Percentiles rank a stretch among this genome's conserved stretches.
These are phyloP conservation scores for Vicia villosa DNA, from an alignment of 306 rosid species.

Conservation along the genomic window DNA sequence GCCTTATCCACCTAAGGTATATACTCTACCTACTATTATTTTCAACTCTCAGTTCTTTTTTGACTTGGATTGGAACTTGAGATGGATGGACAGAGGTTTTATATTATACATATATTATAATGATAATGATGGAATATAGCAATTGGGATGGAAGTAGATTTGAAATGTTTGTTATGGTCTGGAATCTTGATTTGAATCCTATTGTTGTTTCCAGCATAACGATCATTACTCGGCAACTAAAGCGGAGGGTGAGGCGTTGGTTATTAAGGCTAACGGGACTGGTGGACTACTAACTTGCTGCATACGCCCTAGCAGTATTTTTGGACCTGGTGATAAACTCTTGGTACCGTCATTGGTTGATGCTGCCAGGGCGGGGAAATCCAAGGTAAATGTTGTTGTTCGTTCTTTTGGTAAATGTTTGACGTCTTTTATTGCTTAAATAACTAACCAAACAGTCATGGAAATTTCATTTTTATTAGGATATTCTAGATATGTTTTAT, in stretches of 20 bases:
- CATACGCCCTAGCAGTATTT: slow-evolving; percentile 94
- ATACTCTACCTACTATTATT: neutral
- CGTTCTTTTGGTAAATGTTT: neutral
- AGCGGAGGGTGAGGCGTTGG: slow-evolving; percentile 83
- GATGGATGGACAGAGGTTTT: too few relatives aligned
- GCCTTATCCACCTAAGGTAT: slow-evolving; percentile 83
- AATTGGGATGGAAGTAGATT: neutral
- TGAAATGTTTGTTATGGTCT: slow-evolving; percentile 22
- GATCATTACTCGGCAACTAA: slow-evolving; percentile 94
- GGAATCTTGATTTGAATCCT: slow-evolving; percentile 23
- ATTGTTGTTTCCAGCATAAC: slow-evolving; percentile 70
- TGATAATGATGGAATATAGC: too few relatives aligned
- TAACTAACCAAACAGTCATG: neutral
- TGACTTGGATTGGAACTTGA: neutral
- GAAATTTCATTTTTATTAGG: slow-evolving; percentile 14
- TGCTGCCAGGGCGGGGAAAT: slow-evolving; percentile 87
- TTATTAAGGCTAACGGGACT: slow-evolving; percentile 78
- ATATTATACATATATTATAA: too few relatives aligned
- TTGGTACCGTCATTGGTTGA: slow-evolving; percentile 77
- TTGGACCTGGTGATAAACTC: slow-evolving; percentile 93
- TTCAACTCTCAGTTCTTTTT: slow-evolving; percentile 9
- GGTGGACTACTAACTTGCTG: slow-evolving; percentile 87
- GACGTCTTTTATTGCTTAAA: slow-evolving; percentile 20
- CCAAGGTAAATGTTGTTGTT: slow-evolving; percentile 61
- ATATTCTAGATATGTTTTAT: neutral